These are phyloP conservation scores for Cantharellus anzutake DNA, from an alignment of 768 basidiomycete genomes.

Conservation along the genomic window DNA sequence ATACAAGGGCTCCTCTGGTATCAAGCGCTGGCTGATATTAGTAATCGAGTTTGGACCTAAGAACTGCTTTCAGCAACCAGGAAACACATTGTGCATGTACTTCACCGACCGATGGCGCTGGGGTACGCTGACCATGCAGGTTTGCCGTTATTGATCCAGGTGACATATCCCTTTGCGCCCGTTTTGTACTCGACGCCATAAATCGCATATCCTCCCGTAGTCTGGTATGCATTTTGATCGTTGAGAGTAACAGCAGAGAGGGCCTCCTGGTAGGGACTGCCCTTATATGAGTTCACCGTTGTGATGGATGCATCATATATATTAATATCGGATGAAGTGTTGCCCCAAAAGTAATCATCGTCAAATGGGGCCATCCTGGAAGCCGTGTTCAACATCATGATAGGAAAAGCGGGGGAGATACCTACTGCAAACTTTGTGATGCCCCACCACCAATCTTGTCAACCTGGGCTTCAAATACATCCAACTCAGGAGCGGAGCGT, in stretches of 20 bases:
- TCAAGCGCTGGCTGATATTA: slow-evolving; percentile 44
- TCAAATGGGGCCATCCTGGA: slow-evolving; percentile 38
- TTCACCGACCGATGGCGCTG: not conserved
- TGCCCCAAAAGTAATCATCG: slow-evolving; percentile 46
- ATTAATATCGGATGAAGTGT: slow-evolving; percentile 35
- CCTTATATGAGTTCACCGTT: slow-evolving; percentile 40
- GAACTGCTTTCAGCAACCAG: slow-evolving; percentile 26
- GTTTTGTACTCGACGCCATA: slow-evolving; percentile 75
- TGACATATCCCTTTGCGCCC: slow-evolving; percentile 62
- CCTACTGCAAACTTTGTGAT: slow-evolving; percentile 63
- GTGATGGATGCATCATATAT: slow-evolving; percentile 36
- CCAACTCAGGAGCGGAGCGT: slow-evolving; percentile 75
- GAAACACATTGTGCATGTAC: not conserved
- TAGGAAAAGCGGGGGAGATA: not conserved
- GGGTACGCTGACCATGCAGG: slow-evolving; percentile 43
- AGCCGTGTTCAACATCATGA: not conserved
- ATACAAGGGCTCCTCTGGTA: slow-evolving; percentile 80
- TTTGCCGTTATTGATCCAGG: slow-evolving; percentile 50
- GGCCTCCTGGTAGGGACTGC: slow-evolving; percentile 69
- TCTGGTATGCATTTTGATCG: slow-evolving; percentile 52
- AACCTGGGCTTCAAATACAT: slow-evolving; percentile 72
- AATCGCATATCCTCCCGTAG: slow-evolving; percentile 31
- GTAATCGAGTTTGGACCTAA: slow-evolving; percentile 40
- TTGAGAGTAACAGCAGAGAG: slow-evolving; percentile 50
- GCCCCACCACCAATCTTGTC: slow-evolving; percentile 40